Evolutionary conservation across 768 basidiomycete genomes (phyloP).

Genomic region (Lentinus brumalis): DNA sequence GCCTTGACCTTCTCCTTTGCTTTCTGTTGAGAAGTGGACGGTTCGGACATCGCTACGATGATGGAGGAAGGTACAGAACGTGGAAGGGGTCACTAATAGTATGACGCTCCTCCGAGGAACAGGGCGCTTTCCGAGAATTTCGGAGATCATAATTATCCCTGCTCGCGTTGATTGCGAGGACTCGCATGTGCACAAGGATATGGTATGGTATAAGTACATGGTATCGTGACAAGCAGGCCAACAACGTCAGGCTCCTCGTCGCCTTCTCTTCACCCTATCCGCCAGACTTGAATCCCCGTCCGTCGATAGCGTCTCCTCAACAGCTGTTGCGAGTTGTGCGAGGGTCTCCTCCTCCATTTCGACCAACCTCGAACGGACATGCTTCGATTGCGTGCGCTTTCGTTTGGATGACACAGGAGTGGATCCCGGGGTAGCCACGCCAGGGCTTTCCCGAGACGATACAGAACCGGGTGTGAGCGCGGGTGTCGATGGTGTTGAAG

Average conservation of each 20-base stretch:
- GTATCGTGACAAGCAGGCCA: background rate
- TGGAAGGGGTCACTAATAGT: background rate
- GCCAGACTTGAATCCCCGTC: conserved; percentile 19
- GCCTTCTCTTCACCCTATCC: conserved; percentile 29
- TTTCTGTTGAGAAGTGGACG: conserved; percentile 40
- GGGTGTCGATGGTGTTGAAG: conserved; percentile 23
- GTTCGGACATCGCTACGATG: conserved; percentile 16
- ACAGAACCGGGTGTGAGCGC: background rate
- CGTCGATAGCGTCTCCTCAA: background rate
- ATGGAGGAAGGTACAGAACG: background rate
- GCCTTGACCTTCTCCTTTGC: conserved; percentile 42
- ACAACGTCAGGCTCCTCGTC: conserved; percentile 6
- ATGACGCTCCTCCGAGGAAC: background rate
- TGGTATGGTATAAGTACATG: background rate
- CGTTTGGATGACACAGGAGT: background rate
- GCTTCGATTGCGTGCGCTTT: background rate
- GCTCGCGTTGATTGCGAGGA: too few relatives aligned
- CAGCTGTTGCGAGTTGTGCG: background rate
- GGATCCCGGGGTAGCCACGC: background rate
- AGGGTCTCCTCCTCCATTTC: background rate
- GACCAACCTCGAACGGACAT: background rate
- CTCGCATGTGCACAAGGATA: background rate
- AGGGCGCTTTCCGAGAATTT: too few relatives aligned
- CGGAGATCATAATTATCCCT: too few relatives aligned
- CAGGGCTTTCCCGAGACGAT: background rate